These are phyloP conservation scores for Talaromyces atroroseus DNA, from an alignment of 2,329 filamentous ascomycete species.

Conservation along the genomic window DNA sequence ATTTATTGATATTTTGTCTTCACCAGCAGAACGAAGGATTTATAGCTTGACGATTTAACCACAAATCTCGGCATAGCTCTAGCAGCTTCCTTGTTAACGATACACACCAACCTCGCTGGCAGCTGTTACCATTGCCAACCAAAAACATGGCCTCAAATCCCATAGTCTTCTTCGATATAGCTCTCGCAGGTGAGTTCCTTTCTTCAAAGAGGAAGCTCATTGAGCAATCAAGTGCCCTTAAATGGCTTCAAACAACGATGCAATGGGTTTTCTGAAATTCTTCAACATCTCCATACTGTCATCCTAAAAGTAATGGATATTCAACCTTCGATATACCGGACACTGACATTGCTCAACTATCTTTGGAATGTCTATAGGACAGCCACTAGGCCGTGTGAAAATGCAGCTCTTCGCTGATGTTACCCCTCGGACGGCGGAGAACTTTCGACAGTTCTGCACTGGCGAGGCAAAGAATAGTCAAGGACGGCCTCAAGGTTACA, in stretches of 20 bases:
- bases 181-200: constrained; percentile 40
- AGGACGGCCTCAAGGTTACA: constrained; percentile 84
- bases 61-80: not conserved
- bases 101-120: not conserved
- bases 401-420: constrained; percentile 85
- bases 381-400: constrained; percentile 78
- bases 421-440: constrained; percentile 84
- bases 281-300: not conserved
- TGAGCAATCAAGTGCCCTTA: not conserved
- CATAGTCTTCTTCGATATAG: constrained; percentile 47
- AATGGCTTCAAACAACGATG: not conserved
- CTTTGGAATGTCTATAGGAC: constrained; percentile 50
- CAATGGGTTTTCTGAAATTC: not conserved
- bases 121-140: not conserved
- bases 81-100: not conserved
- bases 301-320: not conserved
- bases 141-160: constrained; percentile 28
- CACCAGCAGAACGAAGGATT: not conserved
- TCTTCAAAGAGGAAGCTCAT: not conserved
- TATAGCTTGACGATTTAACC: not conserved
- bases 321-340: not conserved
- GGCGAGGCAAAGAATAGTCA: constrained; percentile 77
- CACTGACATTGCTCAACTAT: not conserved
- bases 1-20: not conserved
- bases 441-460: constrained; percentile 95